Percentiles rank a stretch among this genome's conserved stretches.
Conservation (phyloP, 164 flowering plant species). For the Stephania yunnanensis region DNA sequence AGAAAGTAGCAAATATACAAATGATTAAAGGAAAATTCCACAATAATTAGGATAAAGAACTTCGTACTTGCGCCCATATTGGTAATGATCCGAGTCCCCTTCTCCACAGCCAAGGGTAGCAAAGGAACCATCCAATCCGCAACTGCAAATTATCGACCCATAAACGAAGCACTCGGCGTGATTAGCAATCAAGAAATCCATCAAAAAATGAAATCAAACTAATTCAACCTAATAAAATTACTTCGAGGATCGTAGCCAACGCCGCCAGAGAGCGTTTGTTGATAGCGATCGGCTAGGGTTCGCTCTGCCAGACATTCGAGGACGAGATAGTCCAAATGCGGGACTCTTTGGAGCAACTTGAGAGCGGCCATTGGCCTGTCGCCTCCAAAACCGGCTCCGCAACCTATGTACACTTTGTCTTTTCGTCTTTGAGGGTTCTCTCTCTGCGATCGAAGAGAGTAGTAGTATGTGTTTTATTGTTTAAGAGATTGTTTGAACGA, state of each 20-base stretch:
- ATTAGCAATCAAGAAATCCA: neutral
- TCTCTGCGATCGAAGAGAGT: constrained; percentile 47
- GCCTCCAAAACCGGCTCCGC: constrained; percentile 98
- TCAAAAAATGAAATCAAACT: neutral
- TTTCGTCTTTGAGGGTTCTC: constrained; percentile 47
- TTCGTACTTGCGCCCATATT: constrained; percentile 96
- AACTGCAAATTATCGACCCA: constrained; percentile 35
- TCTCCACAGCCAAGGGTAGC: constrained; percentile 77
- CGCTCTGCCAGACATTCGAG: constrained; percentile 97
- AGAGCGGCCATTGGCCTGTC: constrained; percentile 89
- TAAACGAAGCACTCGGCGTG: neutral
- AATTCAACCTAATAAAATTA: constrained; percentile 22
- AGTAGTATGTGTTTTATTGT: neutral
- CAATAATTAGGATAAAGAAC: neutral
- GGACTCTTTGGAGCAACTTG: constrained; percentile 71
- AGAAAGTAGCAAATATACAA: too few species aligned
- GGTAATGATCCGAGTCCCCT: constrained; percentile 77
- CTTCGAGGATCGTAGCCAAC: constrained; percentile 82
- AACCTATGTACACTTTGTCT: constrained; percentile 76
- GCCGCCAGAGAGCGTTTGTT: constrained; percentile 61
- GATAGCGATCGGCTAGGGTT: constrained; percentile 81
- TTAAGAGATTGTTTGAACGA: too few species aligned
- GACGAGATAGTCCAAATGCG: constrained; percentile 68
- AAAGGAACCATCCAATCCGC: constrained; percentile 80
- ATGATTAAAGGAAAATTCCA: too few species aligned